These are phyloP conservation scores for Colletotrichum neosansevieriae DNA, from an alignment of 2,329 filamentous ascomycete genomes.

Conservation along the genomic window DNA sequence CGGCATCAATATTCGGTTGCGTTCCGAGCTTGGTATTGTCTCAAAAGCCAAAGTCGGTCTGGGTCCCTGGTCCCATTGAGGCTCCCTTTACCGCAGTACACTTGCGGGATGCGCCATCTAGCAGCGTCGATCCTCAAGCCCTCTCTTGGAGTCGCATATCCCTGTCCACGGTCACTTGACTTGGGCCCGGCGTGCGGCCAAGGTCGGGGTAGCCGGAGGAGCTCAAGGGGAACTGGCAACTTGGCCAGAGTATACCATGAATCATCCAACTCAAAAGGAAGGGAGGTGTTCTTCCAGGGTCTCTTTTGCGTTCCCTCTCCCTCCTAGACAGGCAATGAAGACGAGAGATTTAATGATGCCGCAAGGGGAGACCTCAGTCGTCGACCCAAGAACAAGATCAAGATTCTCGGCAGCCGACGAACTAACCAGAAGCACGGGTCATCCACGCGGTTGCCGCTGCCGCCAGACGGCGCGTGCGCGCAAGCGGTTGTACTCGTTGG, in stretches of 20 bases:
- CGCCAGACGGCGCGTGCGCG: constrained; percentile 1
- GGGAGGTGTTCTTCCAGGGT: constrained; percentile 7
- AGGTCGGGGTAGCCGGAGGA: constrained; percentile 18
- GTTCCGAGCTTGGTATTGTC: constrained; percentile 35
- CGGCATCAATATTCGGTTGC: constrained; percentile 32
- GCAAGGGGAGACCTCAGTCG: constrained; percentile 18
- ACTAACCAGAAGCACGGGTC: constrained; percentile 11
- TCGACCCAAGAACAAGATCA: constrained; percentile 11
- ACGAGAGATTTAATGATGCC: constrained; percentile 6
- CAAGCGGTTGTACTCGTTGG: neutral
- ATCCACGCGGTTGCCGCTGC: constrained; percentile 2
- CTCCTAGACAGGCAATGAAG: constrained; percentile 10
- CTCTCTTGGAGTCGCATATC: constrained; percentile 31
- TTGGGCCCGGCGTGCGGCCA: neutral
- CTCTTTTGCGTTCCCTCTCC: constrained; percentile 5
- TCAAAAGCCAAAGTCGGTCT: constrained; percentile 28
- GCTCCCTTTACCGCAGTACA: constrained; percentile 11
- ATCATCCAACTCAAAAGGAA: constrained; percentile 18
- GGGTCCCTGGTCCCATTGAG: constrained; percentile 14
- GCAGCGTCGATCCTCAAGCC: constrained; percentile 21
- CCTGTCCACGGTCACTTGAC: constrained; percentile 30
- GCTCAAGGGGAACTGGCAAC: constrained; percentile 16
- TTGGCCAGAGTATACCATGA: constrained; percentile 4
- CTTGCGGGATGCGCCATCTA: constrained; percentile 13
- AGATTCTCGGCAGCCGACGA: constrained; percentile 29